Evolutionary conservation across 1,139 yeast genomes (phyloP), one percentile per base, ranked within the genome.

Genomic region (Spathaspora sp.): DNA sequence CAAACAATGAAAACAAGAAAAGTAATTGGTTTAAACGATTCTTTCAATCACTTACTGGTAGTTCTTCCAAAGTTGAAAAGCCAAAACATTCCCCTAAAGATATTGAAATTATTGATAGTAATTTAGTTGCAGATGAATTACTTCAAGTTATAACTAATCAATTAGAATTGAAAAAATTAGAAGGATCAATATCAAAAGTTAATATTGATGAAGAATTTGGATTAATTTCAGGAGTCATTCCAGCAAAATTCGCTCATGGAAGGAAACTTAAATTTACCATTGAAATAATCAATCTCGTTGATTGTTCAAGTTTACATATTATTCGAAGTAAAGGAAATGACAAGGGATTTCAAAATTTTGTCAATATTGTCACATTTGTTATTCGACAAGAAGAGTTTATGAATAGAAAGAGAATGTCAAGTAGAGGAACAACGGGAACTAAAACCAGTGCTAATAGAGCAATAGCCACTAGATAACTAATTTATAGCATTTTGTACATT

Each of bases 241-340:
- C 83, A 13, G 61, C 77, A n/a, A 68, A 70, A 43, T 76, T 64
- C 54, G 73, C 81, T 1, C 62, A 69, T 45, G 81, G 81, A 6
- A 64, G 78, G 45, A 77, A 76, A 50, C 63, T 80, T 52, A 71
- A 67, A 51, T 80, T 80, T 56, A 70, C 68, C 53, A 75, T 80
- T 39, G 74, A 66, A 47, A 68, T 78, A 18, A 64, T 74, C 41
- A 75, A 68, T 47, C 61, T 70, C 50, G 65, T 66, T 38, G 63
- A 64, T 44, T 53, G 72, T 9, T 79, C 87, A 40, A 74, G 77
- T 36, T 67, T 84, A 44, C 77, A 76, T 48, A 73, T 85, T 51
- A 73, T 72, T 40, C 82, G 81, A 61, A 67, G 76, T 37, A 81
- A 79, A 54, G 93, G 93, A n/a, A 80, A 86, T n/a, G 69, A 74